phyloP scores from a whole-genome alignment of 2,329 filamentous ascomycete genomes.

The Torrubiella hemipterigena region DNA sequence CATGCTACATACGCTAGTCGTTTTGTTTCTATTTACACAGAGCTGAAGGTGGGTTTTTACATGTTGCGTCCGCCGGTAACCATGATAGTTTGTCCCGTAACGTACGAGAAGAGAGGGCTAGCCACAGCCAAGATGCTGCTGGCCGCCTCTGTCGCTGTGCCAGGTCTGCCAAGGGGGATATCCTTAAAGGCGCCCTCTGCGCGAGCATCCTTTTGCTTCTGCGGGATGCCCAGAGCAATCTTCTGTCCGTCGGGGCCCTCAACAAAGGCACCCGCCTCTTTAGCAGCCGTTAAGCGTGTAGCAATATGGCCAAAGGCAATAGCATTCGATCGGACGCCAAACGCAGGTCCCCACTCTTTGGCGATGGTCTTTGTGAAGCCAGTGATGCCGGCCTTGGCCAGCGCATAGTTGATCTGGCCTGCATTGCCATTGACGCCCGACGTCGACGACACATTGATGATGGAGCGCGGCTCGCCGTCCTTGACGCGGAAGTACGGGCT shows the following conservation, averaged over 20 bases:
- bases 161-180: constrained; percentile 68
- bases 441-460: constrained; percentile 77
- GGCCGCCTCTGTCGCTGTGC: constrained; percentile 70
- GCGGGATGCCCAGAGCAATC: constrained; percentile 63
- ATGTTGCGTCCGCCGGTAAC: constrained; percentile 67
- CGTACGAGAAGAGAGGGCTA: constrained; percentile 74
- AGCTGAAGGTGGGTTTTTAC: too few species aligned
- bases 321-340: constrained; percentile 73
- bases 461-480: constrained; percentile 64
- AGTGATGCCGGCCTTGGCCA: constrained; percentile 73
- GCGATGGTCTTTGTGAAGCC: constrained; percentile 83
- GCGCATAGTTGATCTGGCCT: constrained; percentile 80
- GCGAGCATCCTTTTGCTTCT: constrained; percentile 36
- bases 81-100: constrained; percentile 76
- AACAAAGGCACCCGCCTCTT: constrained; percentile 73
- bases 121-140: constrained; percentile 65
- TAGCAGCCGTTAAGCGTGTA: constrained; percentile 70
- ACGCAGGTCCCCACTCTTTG: constrained; percentile 80
- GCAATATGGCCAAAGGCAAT: constrained; percentile 74
- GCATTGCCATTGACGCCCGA: constrained; percentile 78
- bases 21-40: too few species aligned
- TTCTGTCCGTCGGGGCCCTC: constrained; percentile 64
- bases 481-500: constrained; percentile 81
- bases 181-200: constrained; percentile 42
- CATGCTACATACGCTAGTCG: too few species aligned